These are phyloP conservation scores for Peronosclerospora sorghi DNA, from an alignment of 352 stramenopile species.

Conservation along the genomic window DNA sequence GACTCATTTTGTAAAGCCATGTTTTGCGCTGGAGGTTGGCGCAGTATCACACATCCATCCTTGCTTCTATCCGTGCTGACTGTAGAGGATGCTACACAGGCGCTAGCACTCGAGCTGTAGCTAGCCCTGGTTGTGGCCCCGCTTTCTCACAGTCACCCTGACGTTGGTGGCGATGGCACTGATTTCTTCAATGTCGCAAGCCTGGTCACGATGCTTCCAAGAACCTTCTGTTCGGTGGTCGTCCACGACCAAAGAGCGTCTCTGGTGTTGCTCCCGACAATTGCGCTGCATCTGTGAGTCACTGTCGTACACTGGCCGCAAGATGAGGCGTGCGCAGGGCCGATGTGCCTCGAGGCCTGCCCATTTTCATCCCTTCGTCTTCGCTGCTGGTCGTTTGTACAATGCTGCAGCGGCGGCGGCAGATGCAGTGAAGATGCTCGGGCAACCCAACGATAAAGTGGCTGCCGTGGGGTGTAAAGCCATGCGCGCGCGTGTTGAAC, in stretches of 20 bases:
- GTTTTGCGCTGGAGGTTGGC: conserved; percentile 16
- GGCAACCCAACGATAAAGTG: conserved; percentile 5
- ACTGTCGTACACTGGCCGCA: neutral
- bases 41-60: neutral
- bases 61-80: neutral
- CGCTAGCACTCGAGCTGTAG: conserved; percentile 9
- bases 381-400: too few species aligned
- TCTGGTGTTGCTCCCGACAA: conserved; percentile 11
- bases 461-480: conserved; percentile 15
- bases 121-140: conserved; percentile 13
- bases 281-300: conserved; percentile 4
- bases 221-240: neutral
- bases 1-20: conserved; percentile 36
- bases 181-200: conserved; percentile 3
- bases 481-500: conserved; percentile 35
- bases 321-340: too few species aligned
- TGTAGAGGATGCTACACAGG: neutral
- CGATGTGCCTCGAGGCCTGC: neutral
- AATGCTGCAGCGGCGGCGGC: conserved; percentile 2
- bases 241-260: conserved; percentile 10
- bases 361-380: too few species aligned
- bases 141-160: conserved; percentile 15
- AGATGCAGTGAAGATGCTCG: neutral
- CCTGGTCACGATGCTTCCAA: neutral
- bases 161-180: conserved; percentile 10